Evolutionary conservation across 345 rosid species (phyloP), one percentile per base, ranked within the genome.

Genomic region (Populus alba): DNA sequence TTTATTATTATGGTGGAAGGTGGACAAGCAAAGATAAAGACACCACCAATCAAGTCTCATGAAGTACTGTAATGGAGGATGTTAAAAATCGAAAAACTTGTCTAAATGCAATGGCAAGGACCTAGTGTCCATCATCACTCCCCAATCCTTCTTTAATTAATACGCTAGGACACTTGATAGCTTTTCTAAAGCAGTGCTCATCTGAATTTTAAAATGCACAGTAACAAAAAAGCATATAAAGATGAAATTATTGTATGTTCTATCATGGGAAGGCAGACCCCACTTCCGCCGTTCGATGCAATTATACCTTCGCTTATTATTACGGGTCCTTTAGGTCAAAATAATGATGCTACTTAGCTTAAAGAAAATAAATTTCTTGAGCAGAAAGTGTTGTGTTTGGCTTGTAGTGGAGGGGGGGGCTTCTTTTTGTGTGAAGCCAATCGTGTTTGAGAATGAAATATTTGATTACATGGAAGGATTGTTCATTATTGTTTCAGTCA

Each of bases 261-360:
- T 66, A 83, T 86, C 57, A 86, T 47, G 37, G 68, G 75, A 81
- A 76, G 82, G 79, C 85, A 88, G 82, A 71, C 70, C 88, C 91
- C 89, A 85, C 87, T 67, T 74, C 86, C 90, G 91, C 94, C 92
- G 94, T 86, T 82, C 77, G 81, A 83, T 85, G 84, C 78, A 82
- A 83, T 83, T 71, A 87, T 84, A 35, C 47, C 65, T 75, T 83
- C 63, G 76, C 77, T 81, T 61, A 78, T 81, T 18, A 74, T 53
- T 68, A 57, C 12, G 38, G 7, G 66, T 3, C 68, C 75, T 83
- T 78, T 68, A 25, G 76, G 86, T 87, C 92, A 87, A 84, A 79
- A 76, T 73, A 83, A 83, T 82, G 76, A 69, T 82, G 81, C 80
- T 53, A 25, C 33, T 35, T 23, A 41, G 57, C 77, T 63, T 38